Conservation (phyloP, 495 filamentous ascomycete genomes). For the Immersiella caudata region DNA sequence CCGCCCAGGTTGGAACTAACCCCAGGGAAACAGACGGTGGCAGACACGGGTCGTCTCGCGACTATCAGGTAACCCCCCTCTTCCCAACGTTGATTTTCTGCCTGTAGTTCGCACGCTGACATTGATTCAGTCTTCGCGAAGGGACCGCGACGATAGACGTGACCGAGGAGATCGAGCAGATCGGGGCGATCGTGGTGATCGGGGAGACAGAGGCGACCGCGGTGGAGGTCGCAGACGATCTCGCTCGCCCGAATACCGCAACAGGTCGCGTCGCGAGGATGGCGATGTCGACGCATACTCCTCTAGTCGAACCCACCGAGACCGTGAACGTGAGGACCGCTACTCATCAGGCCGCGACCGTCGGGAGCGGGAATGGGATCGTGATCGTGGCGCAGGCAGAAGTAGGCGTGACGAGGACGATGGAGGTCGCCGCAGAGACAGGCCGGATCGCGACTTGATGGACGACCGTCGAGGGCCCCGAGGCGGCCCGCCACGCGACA, state of each 20-base stretch:
- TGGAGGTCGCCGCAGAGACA: constrained; percentile 57
- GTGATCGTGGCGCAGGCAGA: constrained; percentile 60
- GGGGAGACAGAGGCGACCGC: constrained; percentile 50
- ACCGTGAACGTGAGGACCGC: constrained; percentile 86
- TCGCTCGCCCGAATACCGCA: constrained; percentile 68
- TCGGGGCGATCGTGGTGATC: constrained; percentile 50
- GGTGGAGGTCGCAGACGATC: constrained; percentile 70
- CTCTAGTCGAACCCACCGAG: constrained; percentile 84
- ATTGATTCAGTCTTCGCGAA: constrained; percentile 30
- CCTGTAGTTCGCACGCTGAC: constrained; percentile 8
- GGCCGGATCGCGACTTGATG: constrained; percentile 47
- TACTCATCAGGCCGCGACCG: constrained; percentile 67
- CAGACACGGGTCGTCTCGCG: constrained; percentile 65
- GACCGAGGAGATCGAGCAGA: constrained; percentile 50
- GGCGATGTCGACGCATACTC: constrained; percentile 86
- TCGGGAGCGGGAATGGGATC: constrained; percentile 65
- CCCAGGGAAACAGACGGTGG: constrained; percentile 57
- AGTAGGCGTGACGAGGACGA: constrained; percentile 68
- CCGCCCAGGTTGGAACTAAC: constrained; percentile 25
- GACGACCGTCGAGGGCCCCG: constrained; percentile 53
- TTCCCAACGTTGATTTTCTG: not conserved
- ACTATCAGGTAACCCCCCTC: constrained; percentile 64
- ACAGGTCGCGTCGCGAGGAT: constrained; percentile 60
- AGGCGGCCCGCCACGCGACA: constrained; percentile 31
- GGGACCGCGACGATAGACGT: constrained; percentile 56